Base-by-base conservation (phyloP, 2,329 filamentous ascomycete genomes). In the Neofusicoccum sp. region DNA sequence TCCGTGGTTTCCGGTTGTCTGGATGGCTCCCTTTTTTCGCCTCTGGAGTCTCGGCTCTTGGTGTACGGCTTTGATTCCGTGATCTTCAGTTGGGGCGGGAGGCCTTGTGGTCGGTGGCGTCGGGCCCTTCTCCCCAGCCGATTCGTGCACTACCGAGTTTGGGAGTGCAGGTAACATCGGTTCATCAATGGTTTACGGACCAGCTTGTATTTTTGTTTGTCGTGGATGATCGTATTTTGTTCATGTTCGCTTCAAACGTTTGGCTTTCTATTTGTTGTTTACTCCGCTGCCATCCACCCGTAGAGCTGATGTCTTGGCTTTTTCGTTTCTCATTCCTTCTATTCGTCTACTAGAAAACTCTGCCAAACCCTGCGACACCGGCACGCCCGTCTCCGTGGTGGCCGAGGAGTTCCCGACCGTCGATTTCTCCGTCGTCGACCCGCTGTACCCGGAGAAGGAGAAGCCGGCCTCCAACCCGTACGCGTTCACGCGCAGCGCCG, bases 361-460 rank as follows among this genome's bases (percentile, higher is more conserved):
- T 61, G 75, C 68, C 67, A 76, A 77, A 64, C 83, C 84, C 5
- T 89, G 87, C 71, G 87, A 90, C 66, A 84, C 81, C 0, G 87
- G 87, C 61, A 81, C 76, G 11, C 70, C 79, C 11, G 64, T 86
- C 40, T 48, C 71, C 0, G 69, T 71, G 1, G 69, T 88, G 1
- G 63, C 68, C 0, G 57, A 69, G 1, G 78, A 82, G 45, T 89
- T 86, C 65, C 83, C 85, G 0, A 60, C 68, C 14, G 78, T 88
- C 56, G 82, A 87, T 72, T 87, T 86, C 70, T 77, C 76, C 3
- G 62, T 64, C 1, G 77, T 89, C 36, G 85, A 88, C 67, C 79
- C 84, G 1, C 71, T 83, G 16, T 61, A 61, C 30, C 86, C 87
- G 0, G 82, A 87, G 73, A 89, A 89, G 76, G 83, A 76, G 2